Evolutionary conservation across 352 stramenopile genomes (phyloP), one percentile per base, ranked within the genome.

Genomic region (Globisporangium uncinulatum): DNA sequence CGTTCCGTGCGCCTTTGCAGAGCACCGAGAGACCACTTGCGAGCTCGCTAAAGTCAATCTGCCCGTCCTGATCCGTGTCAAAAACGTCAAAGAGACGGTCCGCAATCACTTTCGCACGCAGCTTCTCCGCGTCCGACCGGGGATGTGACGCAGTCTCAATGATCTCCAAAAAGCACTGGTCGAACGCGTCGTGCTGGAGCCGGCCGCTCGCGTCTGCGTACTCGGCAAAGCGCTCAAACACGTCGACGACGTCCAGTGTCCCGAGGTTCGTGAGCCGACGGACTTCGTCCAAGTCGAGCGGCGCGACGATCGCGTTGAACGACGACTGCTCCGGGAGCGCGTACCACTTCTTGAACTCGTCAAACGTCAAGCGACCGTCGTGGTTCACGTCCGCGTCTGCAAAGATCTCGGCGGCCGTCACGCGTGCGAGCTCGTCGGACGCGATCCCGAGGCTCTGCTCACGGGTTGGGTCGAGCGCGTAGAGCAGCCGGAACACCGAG

Each of bases 341-440:
- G 41, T 93, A 95, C 87, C 86, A 96, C 29, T 73, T 74, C 34
- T 88, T 75, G 56, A 96, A 96, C 58, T 96, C 87, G 1, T 89
- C 74, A 52, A 94, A 85, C 20, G 59, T 91, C 20, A 96, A 59
- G n/a, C 85, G 87, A 4, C 85, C 86, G 65, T 95, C 85, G 20
- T 78, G 63, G 59, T 97, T 88, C 7, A 89, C 54, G 48, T 97
- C 89, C 3, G 87, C 95, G 13, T 93, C 73, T 1, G 86, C 62
- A 61, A 98, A 98, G 61, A 93, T 91, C 44, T 95, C 69, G 1
- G 69, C 65, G 6, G 84, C 70, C 32, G 87, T 96, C 46, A 76
- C 73, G 5, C 49, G 46, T 8, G 87, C 87, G 4, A 96, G 57
- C 49, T 86, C 78, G 5, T 85, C 66, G 1, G 86, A 65, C 6